phyloP scores from a whole-genome alignment of 352 stramenopile species.

The Phytophthora sp. region DNA sequence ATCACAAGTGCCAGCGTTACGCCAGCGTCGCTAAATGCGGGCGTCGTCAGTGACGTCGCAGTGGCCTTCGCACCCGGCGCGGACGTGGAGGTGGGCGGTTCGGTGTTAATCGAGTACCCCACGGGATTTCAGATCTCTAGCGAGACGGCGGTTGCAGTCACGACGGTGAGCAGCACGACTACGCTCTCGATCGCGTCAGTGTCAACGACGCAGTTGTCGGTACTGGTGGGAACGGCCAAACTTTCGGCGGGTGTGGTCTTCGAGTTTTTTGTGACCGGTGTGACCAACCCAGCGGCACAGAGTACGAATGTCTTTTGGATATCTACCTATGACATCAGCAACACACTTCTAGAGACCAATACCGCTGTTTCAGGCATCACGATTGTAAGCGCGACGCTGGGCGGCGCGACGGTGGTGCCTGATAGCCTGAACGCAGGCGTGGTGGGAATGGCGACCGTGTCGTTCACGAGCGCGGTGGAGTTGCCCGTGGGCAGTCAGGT shows the following conservation, averaged over 20 bases:
- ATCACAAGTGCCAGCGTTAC: constrained; percentile 34
- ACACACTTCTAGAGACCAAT: constrained; percentile 14
- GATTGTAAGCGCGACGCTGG: constrained; percentile 29
- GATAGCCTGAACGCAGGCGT: constrained; percentile 42
- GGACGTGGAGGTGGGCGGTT: constrained; percentile 30
- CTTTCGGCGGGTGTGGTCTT: constrained; percentile 35
- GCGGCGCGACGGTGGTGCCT: constrained; percentile 18
- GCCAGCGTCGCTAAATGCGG: constrained; percentile 32
- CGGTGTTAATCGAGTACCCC: constrained; percentile 42
- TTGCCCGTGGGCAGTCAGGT: constrained; percentile 45
- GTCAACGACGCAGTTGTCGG: constrained; percentile 29
- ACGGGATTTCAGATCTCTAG: constrained; percentile 36
- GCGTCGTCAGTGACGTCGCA: constrained; percentile 21
- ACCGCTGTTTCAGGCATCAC: constrained; percentile 4
- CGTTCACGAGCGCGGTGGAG: constrained; percentile 46
- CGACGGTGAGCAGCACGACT: constrained; percentile 20
- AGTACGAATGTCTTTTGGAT: constrained; percentile 33
- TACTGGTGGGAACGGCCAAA: constrained; percentile 20
- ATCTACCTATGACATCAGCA: constrained; percentile 28
- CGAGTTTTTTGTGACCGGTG: constrained; percentile 33
- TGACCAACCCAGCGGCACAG: constrained; percentile 42
- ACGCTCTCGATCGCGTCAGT: constrained; percentile 37
- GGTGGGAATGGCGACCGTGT: constrained; percentile 30
- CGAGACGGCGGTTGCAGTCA: constrained; percentile 14
- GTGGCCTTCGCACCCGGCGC: constrained; percentile 40